Base-by-base conservation (phyloP, 192 early-diverging fungal species). In the Gorgonomyces haynaldii region DNA sequence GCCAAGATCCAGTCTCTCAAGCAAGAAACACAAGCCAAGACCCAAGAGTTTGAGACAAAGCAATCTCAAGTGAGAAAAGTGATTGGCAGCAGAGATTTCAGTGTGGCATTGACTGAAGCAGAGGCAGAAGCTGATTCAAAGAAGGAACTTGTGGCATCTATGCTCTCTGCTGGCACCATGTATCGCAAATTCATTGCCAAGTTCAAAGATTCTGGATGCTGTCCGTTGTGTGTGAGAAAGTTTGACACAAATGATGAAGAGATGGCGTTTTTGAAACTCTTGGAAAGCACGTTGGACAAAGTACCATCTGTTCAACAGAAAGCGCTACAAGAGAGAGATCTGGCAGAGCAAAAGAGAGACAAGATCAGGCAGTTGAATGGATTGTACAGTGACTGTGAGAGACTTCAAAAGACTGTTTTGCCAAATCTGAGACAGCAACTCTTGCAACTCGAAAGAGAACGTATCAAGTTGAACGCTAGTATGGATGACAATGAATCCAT, bases 211-310 rank as follows among this genome's bases (percentile, higher is more conserved):
- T 66, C 64, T 29, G 72, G 83, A 26, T 58, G 69, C 20, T 96
- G 93, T 43, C 86, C 91, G 7, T 67, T 96, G 4, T 96, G 93
- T 57, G 60, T 60, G 12, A 79, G 87, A n/a, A 64, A 62, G 0
- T 95, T 91, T 62, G 60, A 58, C n/a, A 50, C 45, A 28, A 58
- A 70, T 9, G 45, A 62, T 5, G 85, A 79, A 10, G 50, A 31
- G 15, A 43, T 52, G 16, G 47, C 25, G 29, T 71, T 69, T 64
- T 10, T 55, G 10, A 50, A 30, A 41, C 65, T n/a, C 9, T 4
- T 12, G 36, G 36, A 59, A 53, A 71, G 67, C 42, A 34, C 37
- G n/a, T 50, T 42, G 38, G 20, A 40, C 37, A 21, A 34, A 42
- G 57, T 19, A 48, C 34, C n/a, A 53, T 51, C 13, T 37, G 67